Conservation (phyloP, 257 asterid genomes). For the Thymus quinquecostatus region DNA sequence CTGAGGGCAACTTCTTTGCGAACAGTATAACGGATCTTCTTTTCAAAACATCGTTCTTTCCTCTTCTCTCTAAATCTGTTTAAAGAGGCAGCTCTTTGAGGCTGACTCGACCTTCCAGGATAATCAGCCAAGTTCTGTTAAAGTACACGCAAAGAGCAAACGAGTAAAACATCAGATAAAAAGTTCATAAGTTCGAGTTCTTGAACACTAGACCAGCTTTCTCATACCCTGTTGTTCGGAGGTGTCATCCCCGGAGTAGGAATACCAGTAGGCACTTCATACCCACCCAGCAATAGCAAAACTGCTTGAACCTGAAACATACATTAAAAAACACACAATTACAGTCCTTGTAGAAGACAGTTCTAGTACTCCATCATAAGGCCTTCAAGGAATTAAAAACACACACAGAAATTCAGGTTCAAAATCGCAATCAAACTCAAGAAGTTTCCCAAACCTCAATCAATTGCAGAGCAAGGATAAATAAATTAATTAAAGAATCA, state of each 20-base stretch:
- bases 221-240: constrained; percentile 70
- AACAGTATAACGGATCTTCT: constrained; percentile 92
- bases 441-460: background rate
- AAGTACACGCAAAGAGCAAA: constrained; percentile 30
- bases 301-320: constrained; percentile 85
- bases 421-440: background rate
- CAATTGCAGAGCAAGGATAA: background rate
- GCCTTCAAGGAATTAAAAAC: background rate
- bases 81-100: constrained; percentile 90
- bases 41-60: constrained; percentile 92
- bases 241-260: constrained; percentile 71
- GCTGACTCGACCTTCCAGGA: constrained; percentile 80
- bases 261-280: constrained; percentile 76
- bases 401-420: background rate
- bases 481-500: background rate
- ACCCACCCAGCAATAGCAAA: constrained; percentile 84
- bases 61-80: constrained; percentile 93
- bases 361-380: background rate
- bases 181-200: constrained; percentile 11
- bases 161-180: constrained; percentile 11
- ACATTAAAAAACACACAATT: constrained; percentile 1
- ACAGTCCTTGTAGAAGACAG: constrained; percentile 14
- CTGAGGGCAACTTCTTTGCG: constrained; percentile 99
- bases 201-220: constrained; percentile 10
- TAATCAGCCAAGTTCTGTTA: constrained; percentile 63